Evolutionary conservation across 116 monocot genomes (phyloP).

Genomic region (Cymodocea nodosa): DNA sequence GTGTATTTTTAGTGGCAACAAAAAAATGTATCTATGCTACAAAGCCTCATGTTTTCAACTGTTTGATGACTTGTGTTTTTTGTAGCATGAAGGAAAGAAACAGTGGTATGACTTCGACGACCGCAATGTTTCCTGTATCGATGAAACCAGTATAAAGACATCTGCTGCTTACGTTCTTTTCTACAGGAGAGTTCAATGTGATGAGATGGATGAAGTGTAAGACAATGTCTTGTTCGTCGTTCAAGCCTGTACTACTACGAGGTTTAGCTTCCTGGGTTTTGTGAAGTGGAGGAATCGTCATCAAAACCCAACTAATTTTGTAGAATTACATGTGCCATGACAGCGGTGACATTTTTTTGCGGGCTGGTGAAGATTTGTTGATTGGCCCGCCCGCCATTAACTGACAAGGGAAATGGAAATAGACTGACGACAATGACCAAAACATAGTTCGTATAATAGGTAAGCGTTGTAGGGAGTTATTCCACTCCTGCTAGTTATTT

Average conservation of each 20-base stretch:
- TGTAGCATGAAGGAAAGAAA: constrained; percentile 32
- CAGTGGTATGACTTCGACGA: constrained; percentile 65
- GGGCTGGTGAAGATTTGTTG: not conserved
- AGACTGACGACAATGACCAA: not conserved
- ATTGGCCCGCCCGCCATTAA: not conserved
- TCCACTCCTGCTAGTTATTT: not conserved
- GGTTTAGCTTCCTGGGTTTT: not conserved
- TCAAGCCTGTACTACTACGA: no score
- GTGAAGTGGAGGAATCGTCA: not conserved
- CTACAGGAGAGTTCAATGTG: constrained; percentile 23
- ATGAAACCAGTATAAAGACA: constrained; percentile 39
- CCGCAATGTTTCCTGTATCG: constrained; percentile 24
- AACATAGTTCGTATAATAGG: not conserved
- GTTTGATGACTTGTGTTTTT: not conserved
- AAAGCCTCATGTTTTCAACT: not conserved
- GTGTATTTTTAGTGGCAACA: no score
- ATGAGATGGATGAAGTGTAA: not conserved
- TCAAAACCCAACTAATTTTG: not conserved
- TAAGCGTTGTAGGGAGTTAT: not conserved
- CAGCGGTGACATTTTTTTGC: not conserved
- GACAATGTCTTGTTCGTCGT: not conserved
- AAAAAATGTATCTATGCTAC: no score
- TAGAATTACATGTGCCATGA: not conserved
- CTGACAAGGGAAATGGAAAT: not conserved
- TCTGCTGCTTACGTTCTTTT: constrained; percentile 67